Evolutionary conservation across 2,329 filamentous ascomycete species (phyloP), one percentile per base, ranked within the genome.

Genomic region (Xylaria sp.): DNA sequence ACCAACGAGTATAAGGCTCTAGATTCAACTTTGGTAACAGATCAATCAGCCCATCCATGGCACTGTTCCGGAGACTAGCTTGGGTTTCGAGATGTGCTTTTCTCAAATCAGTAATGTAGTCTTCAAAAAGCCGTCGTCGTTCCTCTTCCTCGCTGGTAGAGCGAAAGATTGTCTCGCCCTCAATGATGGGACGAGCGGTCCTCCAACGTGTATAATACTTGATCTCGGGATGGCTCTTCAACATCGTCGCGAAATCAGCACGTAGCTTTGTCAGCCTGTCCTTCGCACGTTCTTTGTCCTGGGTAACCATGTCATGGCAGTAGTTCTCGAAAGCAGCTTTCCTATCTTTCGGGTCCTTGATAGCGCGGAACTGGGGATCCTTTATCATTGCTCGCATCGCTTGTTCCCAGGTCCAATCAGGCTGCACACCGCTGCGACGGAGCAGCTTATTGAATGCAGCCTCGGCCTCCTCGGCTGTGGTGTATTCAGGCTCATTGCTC

Each of bases 151-250:
- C 88, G 74, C 92, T 92, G 51, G 94, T 95, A 35, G 94, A 95
- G 75, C 94, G 91, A 83, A 98, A 99, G 68, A 97, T 96, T 57
- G 93, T 96, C 84, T 99, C 96, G 59, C 92, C 92, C 81, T 98
- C 93, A 71, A 99, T 93, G 72, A 98, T 97, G 10, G 94, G 93
- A 59, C 93, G 91, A 62, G 95, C 96, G 18, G 93, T 98, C 86
- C 94, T 97, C 96, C 96, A 99, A 70, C 94, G 92, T 50, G 95
- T 98, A 81, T 97, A 98, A 80, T 98, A 90, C 81, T 94, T 96
- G 81, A 99, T 98, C 81, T 99, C 96, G 69, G 94, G 94, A 80
- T 99, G 95, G 73, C 94, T 94, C 82, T 92, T 93, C 73, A 99
- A 87, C 96, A 99, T 99, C 64, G 91, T 94, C 74, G 92, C 92